Conservation (phyloP, 306 rosid species). For the Corylus americana region DNA sequence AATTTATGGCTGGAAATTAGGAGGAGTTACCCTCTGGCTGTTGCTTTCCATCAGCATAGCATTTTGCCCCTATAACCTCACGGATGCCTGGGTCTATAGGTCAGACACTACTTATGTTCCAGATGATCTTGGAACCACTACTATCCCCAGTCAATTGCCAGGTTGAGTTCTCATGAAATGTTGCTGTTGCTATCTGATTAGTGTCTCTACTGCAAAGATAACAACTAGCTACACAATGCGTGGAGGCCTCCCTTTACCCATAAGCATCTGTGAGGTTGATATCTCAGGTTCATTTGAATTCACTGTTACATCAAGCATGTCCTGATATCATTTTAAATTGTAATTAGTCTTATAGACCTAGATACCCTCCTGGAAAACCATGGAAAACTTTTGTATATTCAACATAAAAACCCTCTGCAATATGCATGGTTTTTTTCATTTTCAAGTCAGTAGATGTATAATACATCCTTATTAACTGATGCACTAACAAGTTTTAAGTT, state of each 20-base stretch:
- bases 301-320: not conserved
- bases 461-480: not conserved
- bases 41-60: conserved; percentile 21
- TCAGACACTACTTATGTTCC: conserved; percentile 6
- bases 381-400: not conserved
- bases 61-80: conserved; percentile 23
- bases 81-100: conserved; percentile 12
- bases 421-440: not conserved
- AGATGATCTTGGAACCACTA: conserved; percentile 25
- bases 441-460: not conserved
- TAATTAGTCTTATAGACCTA: not conserved
- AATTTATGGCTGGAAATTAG: conserved; percentile 20
- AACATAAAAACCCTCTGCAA: not conserved
- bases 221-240: not conserved
- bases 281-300: not conserved
- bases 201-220: not conserved
- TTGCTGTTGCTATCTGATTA: not conserved
- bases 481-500: not conserved
- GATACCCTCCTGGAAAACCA: not conserved
- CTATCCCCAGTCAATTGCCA: not conserved
- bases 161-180: not conserved
- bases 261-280: not conserved
- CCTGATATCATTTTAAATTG: not conserved
- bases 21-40: not conserved
- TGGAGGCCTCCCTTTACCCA: not conserved